Evolutionary conservation across 805 yeast species (phyloP), one percentile per base, ranked within the genome.

Genomic region (Teunomyces tritomae): DNA sequence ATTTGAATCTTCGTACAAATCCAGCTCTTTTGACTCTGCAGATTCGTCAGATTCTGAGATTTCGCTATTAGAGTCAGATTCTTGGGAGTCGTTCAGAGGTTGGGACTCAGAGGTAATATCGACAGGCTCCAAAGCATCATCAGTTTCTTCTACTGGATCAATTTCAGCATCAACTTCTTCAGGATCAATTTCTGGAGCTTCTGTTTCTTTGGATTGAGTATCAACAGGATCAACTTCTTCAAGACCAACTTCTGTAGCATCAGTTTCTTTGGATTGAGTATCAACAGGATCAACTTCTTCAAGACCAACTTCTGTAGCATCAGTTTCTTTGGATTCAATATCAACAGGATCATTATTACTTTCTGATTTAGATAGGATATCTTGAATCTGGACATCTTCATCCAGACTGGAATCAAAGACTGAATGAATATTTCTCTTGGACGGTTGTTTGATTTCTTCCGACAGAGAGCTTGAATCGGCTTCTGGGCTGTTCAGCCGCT

Each of bases 391-490:
- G 28, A 20, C 40, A 11, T 20, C 27, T 24, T 37, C 29, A 7
- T 26, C 40, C 29, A 37, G 40, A 37, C 27, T 26, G 8, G 40
- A 37, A 26, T 37, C 40, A 20, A 37, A n/a, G n/a, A 37, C 14
- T 6, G 40, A 37, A 24, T 24, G 40, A 16, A 32, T 32, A 32
- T 26, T 24, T 8, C 27, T 37, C 13, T 24, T 37, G 7, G 13
- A 11, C 7, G 27, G 28, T 16, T 35, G 26, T 10, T 16, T 32
- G 11, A 10, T 30, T 28, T 16, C 36, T 26, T 27, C n/a, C 4
- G 16, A 32, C 34, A 11, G 28, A 35, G 26, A 37, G 29, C 40
- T 37, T 24, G 11, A n/a, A 33, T 7, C 24, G 24, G 36, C 10
- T 14, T 33, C 8, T 6, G 27, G 29, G 3, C 14, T 20, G 29